Base-by-base conservation (phyloP, 108 stramenopile species). In the Nitzschia inconspicua region DNA sequence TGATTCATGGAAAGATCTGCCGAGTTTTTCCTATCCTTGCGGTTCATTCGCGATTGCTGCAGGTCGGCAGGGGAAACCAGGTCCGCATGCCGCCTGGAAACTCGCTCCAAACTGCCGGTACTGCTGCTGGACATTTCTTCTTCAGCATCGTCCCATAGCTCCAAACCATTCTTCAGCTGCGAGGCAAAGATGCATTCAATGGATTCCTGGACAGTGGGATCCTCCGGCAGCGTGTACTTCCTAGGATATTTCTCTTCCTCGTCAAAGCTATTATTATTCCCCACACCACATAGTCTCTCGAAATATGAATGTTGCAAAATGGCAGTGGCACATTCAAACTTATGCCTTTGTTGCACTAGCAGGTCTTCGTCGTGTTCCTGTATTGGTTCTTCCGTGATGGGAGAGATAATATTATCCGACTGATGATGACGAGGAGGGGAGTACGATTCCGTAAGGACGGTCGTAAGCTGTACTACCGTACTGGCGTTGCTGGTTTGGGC, bases 111-210 rank as follows among this genome's bases (percentile, higher is more conserved):
- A 10, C 2, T 63, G 16, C 13, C 31, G 39, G 0, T 55, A 32
- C 4, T 49, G 30, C 25, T 42, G 11, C 20, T 35, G 29, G 22
- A 52, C 30, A 11, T 58, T 18, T 70, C 71, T 20, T 71, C 70
- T 8, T 57, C 58, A 30, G 63, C 52, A 8, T 66, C 47, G 9
- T 52, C 60, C 74, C 62, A 67, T 6, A 67, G 41, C 0, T 70
- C 47, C 3, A 74, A 30, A 19, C 70, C 73, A 25, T 66, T 68
- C 27, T 66, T 65, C 18, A 76, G 48, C 39, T 78, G 82, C 13
- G 66, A 66, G 2, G 65, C 77, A 76, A 83, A 83, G 22, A 83
- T 65, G 31, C 82, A 83, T 50, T 83, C 82, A 56, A 83, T 72
- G 0, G 77, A 78, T 54, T 83, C 82, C 42, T 83, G 73, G 0